Evolutionary conservation across 179 eudicot genomes (phyloP).

Genomic region (Heliamphora pulchella): DNA sequence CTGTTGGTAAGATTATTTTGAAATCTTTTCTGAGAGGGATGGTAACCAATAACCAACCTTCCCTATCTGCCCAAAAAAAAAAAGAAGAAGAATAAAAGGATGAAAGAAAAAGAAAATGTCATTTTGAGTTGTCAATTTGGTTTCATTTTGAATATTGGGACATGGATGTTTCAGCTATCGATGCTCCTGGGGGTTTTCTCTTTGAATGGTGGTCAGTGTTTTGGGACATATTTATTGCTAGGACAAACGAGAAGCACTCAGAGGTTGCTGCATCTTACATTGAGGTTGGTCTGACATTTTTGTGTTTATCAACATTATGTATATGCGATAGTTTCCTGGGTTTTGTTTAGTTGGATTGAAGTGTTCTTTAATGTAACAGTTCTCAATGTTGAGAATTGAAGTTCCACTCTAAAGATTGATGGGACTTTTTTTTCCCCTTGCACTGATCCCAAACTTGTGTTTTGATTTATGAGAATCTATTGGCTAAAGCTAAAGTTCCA

Average conservation of each 20-base stretch:
- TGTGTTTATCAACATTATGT: not conserved
- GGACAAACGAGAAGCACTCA: conserved; percentile 51
- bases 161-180: conserved; percentile 50
- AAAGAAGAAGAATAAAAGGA: not conserved
- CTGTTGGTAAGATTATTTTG: conserved; percentile 57
- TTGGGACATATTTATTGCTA: conserved; percentile 22
- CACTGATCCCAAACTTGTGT: not conserved
- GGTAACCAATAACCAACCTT: not conserved
- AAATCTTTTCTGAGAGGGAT: not conserved
- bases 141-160: not conserved
- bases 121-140: not conserved
- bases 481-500: no score
- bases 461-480: not conserved
- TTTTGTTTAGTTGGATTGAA: not conserved
- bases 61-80: no score
- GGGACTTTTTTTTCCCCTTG: not conserved
- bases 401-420: not conserved
- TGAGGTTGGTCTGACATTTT: conserved; percentile 52
- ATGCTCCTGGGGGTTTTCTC: conserved; percentile 75
- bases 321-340: not conserved
- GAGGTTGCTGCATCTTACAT: conserved; percentile 98
- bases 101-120: not conserved
- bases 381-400: not conserved
- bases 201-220: conserved; percentile 23
- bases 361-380: not conserved